Base-by-base conservation (phyloP, 2,329 filamentous ascomycete species). In the Dactylellina leptospora region DNA sequence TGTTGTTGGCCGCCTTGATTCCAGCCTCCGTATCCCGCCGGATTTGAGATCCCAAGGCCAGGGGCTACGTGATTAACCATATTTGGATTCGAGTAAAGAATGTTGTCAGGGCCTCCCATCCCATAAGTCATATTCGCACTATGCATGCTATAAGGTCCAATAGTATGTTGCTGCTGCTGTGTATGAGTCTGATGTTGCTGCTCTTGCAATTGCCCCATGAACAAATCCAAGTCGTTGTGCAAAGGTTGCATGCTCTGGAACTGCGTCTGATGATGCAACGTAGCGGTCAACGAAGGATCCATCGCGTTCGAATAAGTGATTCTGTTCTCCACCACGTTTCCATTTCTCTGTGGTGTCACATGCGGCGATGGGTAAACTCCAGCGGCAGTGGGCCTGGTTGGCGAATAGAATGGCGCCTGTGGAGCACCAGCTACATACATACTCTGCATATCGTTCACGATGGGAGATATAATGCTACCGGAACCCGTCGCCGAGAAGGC, bases 11-110 rank as follows among this genome's bases (percentile, higher is more conserved):
- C 53, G 9, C 38, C 47, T 28, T 64, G 68, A 44, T 56, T 64
- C 68, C 68, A 72, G 18, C 36, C 56, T 72, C 59, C 59, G 53
- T 72, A 72, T 18, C 20, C 38, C 11, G 51, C 44, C 13, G 59
- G 59, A 64, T 71, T 71, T 30, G 68, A 48, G 38, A 72, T 72
- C 23, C 68, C 68, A 9, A 72, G 50, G 11, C 68, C 68, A 28
- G 71, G 45, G 20, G 64, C 42, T 36, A 63, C 68, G 51, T 63
- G 62, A 42, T 54, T 51, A 64, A 62, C 54, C 33, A 64, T 63
- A 25, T 44, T 23, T 5, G 48, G 40, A 25, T 56, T 45, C 45
- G 56, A 27, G 40, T 73, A 68, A 50, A 73, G 56, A 48, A 73
- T 68, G 50, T 55, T 51, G 30, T 62, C 69, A 42, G 60, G 60